A percentile compares a stretch with the other conserved stretches of the same genome.
Conservation (phyloP, 2,329 filamentous ascomycete species). For the Calonectria ilicicola region DNA sequence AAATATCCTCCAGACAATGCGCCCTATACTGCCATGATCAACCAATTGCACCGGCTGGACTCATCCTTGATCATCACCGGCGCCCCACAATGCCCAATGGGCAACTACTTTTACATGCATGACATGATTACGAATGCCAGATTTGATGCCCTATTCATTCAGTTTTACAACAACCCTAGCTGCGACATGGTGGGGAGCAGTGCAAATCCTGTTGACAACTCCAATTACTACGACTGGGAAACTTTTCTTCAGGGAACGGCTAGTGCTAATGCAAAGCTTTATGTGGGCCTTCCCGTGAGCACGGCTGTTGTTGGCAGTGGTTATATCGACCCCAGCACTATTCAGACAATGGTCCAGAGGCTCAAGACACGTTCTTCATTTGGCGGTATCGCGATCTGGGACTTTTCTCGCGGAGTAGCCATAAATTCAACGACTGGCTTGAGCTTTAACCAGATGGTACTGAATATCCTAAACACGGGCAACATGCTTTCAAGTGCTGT, state of each 20-base stretch:
- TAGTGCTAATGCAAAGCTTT: constrained; percentile 58
- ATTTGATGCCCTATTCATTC: constrained; percentile 59
- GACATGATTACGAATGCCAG: constrained; percentile 53
- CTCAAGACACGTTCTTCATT: constrained; percentile 52
- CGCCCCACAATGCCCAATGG: constrained; percentile 57
- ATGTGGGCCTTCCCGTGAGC: constrained; percentile 56
- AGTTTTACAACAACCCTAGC: constrained; percentile 61
- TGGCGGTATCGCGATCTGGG: constrained; percentile 62
- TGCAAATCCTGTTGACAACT: constrained; percentile 38
- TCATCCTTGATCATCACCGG: constrained; percentile 53
- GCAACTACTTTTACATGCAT: constrained; percentile 47
- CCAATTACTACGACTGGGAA: constrained; percentile 60
- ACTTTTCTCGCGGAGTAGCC: constrained; percentile 51
- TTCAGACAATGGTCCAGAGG: constrained; percentile 54
- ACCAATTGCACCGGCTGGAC: constrained; percentile 48
- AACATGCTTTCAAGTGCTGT: constrained; percentile 28
- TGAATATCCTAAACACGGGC: constrained; percentile 53
- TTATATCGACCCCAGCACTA: constrained; percentile 49
- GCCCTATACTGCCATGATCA: constrained; percentile 54
- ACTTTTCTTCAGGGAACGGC: constrained; percentile 45
- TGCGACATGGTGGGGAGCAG: constrained; percentile 50
- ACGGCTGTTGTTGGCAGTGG: constrained; percentile 41
- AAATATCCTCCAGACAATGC: constrained; percentile 41
- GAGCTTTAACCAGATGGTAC: constrained; percentile 51
- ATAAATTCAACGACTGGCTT: constrained; percentile 43